Conservation (phyloP, 2,329 filamentous ascomycete species). For the Aureobasidium uvarum region DNA sequence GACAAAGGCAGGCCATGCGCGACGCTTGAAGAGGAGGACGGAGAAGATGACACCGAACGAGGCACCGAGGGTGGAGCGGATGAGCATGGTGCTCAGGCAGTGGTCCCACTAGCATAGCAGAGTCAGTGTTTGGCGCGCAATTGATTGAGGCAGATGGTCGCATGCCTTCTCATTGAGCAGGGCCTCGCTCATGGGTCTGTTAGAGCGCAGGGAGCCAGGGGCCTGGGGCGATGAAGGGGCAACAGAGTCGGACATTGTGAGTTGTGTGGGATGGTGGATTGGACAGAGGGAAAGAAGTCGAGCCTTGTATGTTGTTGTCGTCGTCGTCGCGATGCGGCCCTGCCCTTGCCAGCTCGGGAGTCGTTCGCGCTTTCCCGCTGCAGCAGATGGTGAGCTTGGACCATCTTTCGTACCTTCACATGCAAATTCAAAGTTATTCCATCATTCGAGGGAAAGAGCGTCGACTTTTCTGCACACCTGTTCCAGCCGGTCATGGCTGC, state of each 20-base stretch:
- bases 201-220: conserved; percentile 63
- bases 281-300: not conserved
- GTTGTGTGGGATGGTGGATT: conserved; percentile 28
- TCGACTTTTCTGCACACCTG: conserved; percentile 1
- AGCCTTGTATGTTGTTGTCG: conserved; percentile 9
- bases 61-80: conserved; percentile 93
- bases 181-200: conserved; percentile 88
- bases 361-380: conserved; percentile 26
- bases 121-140: conserved; percentile 25
- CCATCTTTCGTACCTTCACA: conserved; percentile 14
- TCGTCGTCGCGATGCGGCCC: conserved; percentile 19
- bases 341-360: conserved; percentile 6
- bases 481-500: conserved; percentile 22
- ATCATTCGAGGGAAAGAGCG: conserved; percentile 16
- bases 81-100: conserved; percentile 94
- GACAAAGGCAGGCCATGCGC: conserved; percentile 95
- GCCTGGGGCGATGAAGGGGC: conserved; percentile 56
- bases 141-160: conserved; percentile 17
- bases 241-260: conserved; percentile 57
- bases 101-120: conserved; percentile 77
- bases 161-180: conserved; percentile 98
- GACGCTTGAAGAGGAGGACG: conserved; percentile 94
- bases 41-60: conserved; percentile 99
- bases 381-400: conserved; percentile 17
- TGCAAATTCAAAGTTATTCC: conserved; percentile 9